Base-by-base conservation (phyloP, 495 filamentous ascomycete species). In the Xylaria curta region DNA sequence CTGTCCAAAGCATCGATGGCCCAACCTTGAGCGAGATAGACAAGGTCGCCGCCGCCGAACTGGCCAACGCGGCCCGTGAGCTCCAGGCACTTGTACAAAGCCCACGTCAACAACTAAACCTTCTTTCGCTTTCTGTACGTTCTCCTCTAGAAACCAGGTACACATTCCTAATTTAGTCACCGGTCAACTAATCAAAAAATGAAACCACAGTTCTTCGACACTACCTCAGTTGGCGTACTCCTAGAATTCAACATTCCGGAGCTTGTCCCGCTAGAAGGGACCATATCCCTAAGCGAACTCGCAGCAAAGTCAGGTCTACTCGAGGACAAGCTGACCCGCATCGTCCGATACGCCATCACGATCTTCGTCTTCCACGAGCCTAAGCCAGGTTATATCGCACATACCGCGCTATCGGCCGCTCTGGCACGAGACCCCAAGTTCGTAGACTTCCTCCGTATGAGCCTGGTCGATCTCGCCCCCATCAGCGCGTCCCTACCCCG, bases 61-160 rank as follows among this genome's bases (percentile, higher is more conserved):
- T 53, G 9, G 46, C 19, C 46, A 53, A 66, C 38, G 63, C 63
- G 19, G 63, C 46, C 9, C 63, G 63, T 46, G 62, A 65, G 36
- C 62, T 65, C 1, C 42, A 51, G 24, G 28, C 46, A 19, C 63
- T 66, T 26, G 63, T 21, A 12, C 26, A 53, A 66, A 49, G 46
- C 19, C 63, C 63, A 31, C 9, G 44, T 21, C 44, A 40, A 36
- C 46, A 66, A 12, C 28, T 66, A 3, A 53, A 66, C 19, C 44
- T 49, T 28, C 44, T 66, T 24, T 26, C 63, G 10, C 36, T 65
- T 49, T 21, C 44, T 4, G 42, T 46, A 46, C 2, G 42, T 46
- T 17, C 5, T 17, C 42, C 17, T 4, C 15, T 46, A 15, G 42
- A 46, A 46, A 46, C 3, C 15, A 46, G 42, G 4, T 46, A 17